Percentiles rank a stretch among this genome's conserved stretches.
Evolutionary conservation across 116 monocot species (phyloP).

Genomic region (Papilionanthe hybrid): DNA sequence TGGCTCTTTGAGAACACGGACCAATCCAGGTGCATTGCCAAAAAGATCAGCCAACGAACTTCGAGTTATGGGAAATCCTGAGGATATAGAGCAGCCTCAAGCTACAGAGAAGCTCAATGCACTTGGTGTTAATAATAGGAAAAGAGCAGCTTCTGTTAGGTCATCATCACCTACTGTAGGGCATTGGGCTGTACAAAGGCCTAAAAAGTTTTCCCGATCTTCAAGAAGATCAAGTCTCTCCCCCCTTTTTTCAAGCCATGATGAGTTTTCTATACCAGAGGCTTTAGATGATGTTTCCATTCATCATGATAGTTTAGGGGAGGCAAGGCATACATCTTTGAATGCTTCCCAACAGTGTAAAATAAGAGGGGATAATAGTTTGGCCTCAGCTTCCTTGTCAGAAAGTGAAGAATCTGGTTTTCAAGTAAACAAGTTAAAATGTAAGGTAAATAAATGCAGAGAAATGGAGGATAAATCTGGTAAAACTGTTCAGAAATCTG

Average conservation of each 20-base stretch:
- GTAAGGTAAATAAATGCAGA: conserved; percentile 28
- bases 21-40: conserved; percentile 35
- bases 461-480: conserved; percentile 27
- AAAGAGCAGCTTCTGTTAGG: conserved; percentile 32
- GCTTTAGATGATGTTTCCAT: conserved; percentile 5
- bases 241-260: conserved; percentile 32
- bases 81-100: conserved; percentile 38
- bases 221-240: conserved; percentile 64
- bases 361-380: conserved; percentile 16
- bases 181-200: conserved; percentile 53
- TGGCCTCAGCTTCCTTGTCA: conserved; percentile 14
- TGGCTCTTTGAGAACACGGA: conserved; percentile 43
- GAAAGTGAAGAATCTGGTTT: conserved; percentile 40
- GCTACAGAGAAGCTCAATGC: conserved; percentile 4
- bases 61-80: conserved; percentile 23
- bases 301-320: conserved; percentile 16
- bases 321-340: conserved; percentile 13
- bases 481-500: conserved; percentile 26
- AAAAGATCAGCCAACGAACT: conserved; percentile 37
- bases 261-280: conserved; percentile 27
- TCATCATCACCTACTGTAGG: conserved; percentile 45
- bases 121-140: conserved; percentile 32
- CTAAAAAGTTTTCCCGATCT: conserved; percentile 47
- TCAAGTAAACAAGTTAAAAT: conserved; percentile 34
- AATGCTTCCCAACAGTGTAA: conserved; percentile 21